Evolutionary conservation across 148 eudicot species (phyloP).

Genomic region (Hydrangea macrophylla): DNA sequence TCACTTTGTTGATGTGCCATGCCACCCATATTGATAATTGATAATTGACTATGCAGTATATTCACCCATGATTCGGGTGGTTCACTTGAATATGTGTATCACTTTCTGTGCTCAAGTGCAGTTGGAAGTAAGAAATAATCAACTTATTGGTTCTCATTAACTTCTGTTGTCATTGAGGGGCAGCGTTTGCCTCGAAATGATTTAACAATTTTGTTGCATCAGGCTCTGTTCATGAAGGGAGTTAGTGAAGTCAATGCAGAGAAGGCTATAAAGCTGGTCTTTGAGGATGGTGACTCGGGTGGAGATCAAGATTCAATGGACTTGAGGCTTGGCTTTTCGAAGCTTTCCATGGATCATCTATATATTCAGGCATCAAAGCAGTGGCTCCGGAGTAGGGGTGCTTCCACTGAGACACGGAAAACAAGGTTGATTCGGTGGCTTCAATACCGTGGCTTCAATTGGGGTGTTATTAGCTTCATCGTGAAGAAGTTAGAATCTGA

Average conservation of each 20-base stretch:
- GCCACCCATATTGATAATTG: background rate
- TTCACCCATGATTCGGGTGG: too few species aligned
- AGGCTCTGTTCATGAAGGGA: slow-evolving; percentile 75
- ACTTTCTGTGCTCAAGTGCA: too few species aligned
- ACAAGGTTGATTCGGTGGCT: slow-evolving; percentile 82
- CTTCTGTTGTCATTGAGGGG: background rate
- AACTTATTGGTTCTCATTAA: background rate
- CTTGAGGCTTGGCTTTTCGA: slow-evolving; percentile 47
- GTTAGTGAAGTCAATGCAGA: slow-evolving; percentile 51
- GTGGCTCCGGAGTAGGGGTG: slow-evolving; percentile 59
- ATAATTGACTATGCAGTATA: too few species aligned
- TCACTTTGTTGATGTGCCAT: background rate
- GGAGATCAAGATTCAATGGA: slow-evolving; percentile 39
- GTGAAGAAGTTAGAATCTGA: slow-evolving; percentile 68
- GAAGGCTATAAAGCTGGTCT: slow-evolving; percentile 70
- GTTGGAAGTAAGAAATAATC: background rate
- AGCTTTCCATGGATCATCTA: slow-evolving; percentile 51
- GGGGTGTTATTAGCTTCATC: slow-evolving; percentile 55
- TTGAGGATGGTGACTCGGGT: slow-evolving; percentile 48
- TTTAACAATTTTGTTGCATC: slow-evolving; percentile 22
- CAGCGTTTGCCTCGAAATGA: slow-evolving; percentile 7
- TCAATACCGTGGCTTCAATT: slow-evolving; percentile 87
- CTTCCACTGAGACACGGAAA: slow-evolving; percentile 57
- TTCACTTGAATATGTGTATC: too few species aligned
- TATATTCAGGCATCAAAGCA: slow-evolving; percentile 67